Conservation (phyloP, 1,139 yeast species). For the Pichia sp. region DNA sequence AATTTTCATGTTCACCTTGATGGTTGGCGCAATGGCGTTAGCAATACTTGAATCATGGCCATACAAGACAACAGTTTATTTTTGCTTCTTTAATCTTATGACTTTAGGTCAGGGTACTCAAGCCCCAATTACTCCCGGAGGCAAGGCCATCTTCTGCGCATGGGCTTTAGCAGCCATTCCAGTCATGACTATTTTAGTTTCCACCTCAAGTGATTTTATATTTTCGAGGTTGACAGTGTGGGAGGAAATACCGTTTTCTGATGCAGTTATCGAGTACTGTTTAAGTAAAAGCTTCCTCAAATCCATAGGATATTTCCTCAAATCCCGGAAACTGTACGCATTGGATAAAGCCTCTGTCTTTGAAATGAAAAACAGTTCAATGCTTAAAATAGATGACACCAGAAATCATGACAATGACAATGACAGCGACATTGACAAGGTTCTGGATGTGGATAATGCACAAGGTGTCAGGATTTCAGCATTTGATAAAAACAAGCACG, state of each 20-base stretch:
- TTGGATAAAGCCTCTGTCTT: neutral
- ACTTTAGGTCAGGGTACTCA: slow-evolving; percentile 86
- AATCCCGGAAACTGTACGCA: neutral
- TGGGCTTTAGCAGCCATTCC: slow-evolving; percentile 87
- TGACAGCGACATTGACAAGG: too few relatives aligned
- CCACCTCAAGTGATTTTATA: slow-evolving; percentile 59
- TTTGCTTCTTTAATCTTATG: slow-evolving; percentile 66
- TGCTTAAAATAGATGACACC: neutral
- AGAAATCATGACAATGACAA: neutral
- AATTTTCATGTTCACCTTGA: slow-evolving; percentile 57
- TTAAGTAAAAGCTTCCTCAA: slow-evolving; percentile 13
- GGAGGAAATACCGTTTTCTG: slow-evolving; percentile 19
- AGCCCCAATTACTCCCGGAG: slow-evolving; percentile 58
- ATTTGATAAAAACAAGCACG: neutral
- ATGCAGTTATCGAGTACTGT: slow-evolving; percentile 17
- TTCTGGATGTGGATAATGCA: too few relatives aligned
- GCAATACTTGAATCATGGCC: slow-evolving; percentile 59
- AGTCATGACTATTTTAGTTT: slow-evolving; percentile 74
- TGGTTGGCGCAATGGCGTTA: slow-evolving; percentile 67
- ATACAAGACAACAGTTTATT: slow-evolving; percentile 66
- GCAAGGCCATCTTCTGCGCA: slow-evolving; percentile 64
- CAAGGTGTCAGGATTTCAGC: neutral
- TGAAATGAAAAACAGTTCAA: slow-evolving; percentile 5
- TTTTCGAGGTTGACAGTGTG: slow-evolving; percentile 23
- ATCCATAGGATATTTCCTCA: slow-evolving; percentile 17